These are phyloP conservation scores for Yamadazyma sp. DNA, from an alignment of 1,139 yeast genomes.

Conservation along the genomic window DNA sequence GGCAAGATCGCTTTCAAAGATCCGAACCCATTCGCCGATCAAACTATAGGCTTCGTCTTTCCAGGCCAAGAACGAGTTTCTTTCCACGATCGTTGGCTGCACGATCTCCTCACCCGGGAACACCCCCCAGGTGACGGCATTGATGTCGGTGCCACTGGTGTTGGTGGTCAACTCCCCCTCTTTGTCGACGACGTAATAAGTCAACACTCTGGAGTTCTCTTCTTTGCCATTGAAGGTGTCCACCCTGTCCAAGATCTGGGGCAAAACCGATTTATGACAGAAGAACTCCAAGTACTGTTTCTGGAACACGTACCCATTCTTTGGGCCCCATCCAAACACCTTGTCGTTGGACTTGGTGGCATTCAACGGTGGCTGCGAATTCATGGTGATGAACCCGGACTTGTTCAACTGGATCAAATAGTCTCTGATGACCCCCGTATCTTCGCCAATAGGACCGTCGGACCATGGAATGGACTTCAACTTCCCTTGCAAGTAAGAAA, in stretches of 20 bases:
- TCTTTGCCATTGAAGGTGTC: constrained; percentile 44
- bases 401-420: constrained; percentile 63
- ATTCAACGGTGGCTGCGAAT: constrained; percentile 93
- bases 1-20: constrained; percentile 42
- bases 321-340: constrained; percentile 94
- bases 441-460: constrained; percentile 82
- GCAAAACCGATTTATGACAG: constrained; percentile 58
- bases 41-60: constrained; percentile 91
- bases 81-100: constrained; percentile 93
- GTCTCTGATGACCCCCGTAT: constrained; percentile 63
- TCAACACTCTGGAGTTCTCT: constrained; percentile 45
- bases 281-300: constrained; percentile 88
- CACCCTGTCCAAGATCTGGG: constrained; percentile 33
- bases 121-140: constrained; percentile 98
- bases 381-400: constrained; percentile 75
- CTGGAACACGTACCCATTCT: constrained; percentile 87
- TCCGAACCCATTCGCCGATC: constrained; percentile 75
- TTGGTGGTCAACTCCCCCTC: constrained; percentile 62
- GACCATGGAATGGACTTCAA: constrained; percentile 90
- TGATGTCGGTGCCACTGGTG: constrained; percentile 74
- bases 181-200: constrained; percentile 78
- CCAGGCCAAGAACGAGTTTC: constrained; percentile 89
- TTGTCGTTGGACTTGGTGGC: constrained; percentile 73
- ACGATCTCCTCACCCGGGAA: constrained; percentile 90
- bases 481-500: constrained; percentile 66